These are phyloP conservation scores for Solanum hybrid DNA, from an alignment of 305 asterid species.

Conservation along the genomic window DNA sequence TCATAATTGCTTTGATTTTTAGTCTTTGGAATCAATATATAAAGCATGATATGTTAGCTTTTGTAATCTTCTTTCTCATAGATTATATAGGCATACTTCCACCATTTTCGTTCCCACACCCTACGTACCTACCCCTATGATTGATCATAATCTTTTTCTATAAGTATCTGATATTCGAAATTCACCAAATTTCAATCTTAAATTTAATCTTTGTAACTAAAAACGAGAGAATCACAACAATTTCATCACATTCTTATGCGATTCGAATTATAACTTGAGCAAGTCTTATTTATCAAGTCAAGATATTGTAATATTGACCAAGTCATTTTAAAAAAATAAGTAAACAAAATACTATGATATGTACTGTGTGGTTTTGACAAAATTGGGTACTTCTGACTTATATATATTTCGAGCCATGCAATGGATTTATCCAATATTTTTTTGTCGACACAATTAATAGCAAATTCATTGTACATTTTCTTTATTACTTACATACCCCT, in stretches of 20 bases:
- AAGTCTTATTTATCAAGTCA: background rate
- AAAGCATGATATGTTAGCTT: background rate
- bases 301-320: background rate
- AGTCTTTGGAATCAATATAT: background rate
- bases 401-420: background rate
- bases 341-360: background rate
- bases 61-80: background rate
- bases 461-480: background rate
- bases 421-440: background rate
- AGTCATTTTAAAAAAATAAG: background rate
- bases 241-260: background rate
- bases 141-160: background rate
- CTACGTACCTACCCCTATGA: background rate
- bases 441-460: background rate
- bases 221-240: background rate
- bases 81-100: background rate
- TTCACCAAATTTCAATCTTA: fast-evolving
- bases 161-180: background rate
- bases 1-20: background rate
- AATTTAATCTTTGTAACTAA: background rate
- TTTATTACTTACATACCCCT: background rate
- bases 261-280: background rate
- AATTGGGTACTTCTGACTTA: background rate
- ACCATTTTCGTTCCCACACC: background rate
- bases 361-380: background rate